These are phyloP conservation scores for Ulota crispa DNA, from an alignment of 225 moss, liverwort and hornwort species.

Conservation along the genomic window DNA sequence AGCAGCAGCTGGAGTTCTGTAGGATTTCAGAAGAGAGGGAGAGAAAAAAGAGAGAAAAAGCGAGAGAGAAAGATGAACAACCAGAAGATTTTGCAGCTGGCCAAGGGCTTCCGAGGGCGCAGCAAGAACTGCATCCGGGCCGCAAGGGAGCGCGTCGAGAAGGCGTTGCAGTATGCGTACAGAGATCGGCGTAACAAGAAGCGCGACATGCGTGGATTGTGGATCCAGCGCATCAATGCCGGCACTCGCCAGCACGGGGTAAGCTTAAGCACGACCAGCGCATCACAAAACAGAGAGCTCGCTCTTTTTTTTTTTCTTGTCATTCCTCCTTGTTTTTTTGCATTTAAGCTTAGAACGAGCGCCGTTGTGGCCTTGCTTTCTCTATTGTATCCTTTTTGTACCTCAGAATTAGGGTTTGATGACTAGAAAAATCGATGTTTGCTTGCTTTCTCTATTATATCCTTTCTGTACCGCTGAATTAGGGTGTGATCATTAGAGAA, in stretches of 20 bases:
- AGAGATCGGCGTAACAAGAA: constrained; percentile 93
- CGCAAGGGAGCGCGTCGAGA: constrained; percentile 95
- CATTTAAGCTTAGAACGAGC: not conserved
- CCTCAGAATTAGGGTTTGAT: not conserved
- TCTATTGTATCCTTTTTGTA: not conserved
- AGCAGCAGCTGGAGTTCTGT: not conserved
- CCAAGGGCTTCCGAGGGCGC: constrained; percentile 94
- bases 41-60: not conserved
- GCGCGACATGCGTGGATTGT: constrained; percentile 96
- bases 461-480: not conserved
- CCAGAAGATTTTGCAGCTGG: constrained; percentile 94
- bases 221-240: constrained; percentile 99
- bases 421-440: not conserved
- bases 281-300: not conserved
- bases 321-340: not conserved
- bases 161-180: constrained; percentile 95
- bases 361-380: not conserved
- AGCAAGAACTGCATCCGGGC: constrained; percentile 96
- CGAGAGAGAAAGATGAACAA: constrained; percentile 67
- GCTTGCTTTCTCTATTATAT: not conserved
- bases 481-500: not conserved
- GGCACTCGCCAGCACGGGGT: constrained; percentile 94
- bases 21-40: not conserved
- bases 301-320: not conserved
- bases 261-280: not conserved